Evolutionary conservation across 192 early-diverging fungal species (phyloP), one percentile per base, ranked within the genome.

Genomic region (Linnemannia elongata): DNA sequence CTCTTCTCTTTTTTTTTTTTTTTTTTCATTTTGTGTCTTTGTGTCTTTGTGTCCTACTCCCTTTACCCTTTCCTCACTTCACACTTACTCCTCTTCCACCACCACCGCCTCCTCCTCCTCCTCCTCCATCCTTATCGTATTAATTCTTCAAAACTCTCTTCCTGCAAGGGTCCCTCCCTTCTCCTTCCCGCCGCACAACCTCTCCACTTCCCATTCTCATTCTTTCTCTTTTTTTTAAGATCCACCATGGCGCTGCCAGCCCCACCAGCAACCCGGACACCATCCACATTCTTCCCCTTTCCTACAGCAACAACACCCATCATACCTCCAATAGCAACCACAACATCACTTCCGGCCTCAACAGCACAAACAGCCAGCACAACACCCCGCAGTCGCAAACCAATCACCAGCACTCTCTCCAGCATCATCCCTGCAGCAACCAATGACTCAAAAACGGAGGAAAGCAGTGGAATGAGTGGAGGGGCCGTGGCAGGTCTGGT

Each of bases 401-500:
- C 9, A 13, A 7, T n/a, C 7, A 24, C 38, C 44, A 4, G 73
- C 38, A 8, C 35, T 8, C 35, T 17, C 6, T 52, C 49, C 49
- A 5, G 4, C 20, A 22, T 52, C 49, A 18, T 45, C 9, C 33
- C 45, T 36, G 7, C 74, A 38, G 0, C 24, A 7, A 24, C 52
- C 45, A 36, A 52, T 38, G 74, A 44, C 76, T 2, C 60, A 66
- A 47, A 44, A 12, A 44, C 6, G 8, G 24, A 10, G 3, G 68
- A 33, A 49, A 47, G 70, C 12, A 45, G 44, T 22, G 69, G 83
- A 7, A 71, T 85, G 68, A 77, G 69, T 54, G 83, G 83, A 0
- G 83, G 83, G 33, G 83, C 83, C 10, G 63, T 85, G 1, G 83
- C 83, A 6, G 83, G 83, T 8, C 68, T 85, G 4, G 55, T 80